Evolutionary conservation across 208 protist genomes (phyloP), one percentile per base, ranked within the genome.

Genomic region (Trypanosoma avium): DNA sequence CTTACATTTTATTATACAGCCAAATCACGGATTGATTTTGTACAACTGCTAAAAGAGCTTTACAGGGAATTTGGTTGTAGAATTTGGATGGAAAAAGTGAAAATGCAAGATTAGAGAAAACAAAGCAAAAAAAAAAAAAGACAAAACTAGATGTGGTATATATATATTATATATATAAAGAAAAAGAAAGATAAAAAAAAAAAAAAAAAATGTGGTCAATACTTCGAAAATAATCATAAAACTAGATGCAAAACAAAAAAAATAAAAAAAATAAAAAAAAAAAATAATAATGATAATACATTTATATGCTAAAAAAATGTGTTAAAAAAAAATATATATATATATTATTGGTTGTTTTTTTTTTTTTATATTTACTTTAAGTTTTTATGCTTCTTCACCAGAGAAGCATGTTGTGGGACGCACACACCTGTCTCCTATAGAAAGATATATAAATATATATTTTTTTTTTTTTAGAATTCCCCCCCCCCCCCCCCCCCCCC

Each of bases 11-110:
- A 94, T 76, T 97, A 97, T 75, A 80, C 80, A 13, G 77, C 91
- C 0, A 75, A 76, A 32, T 61, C 67, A 3, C 84, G 86, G 19
- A 81, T 93, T 43, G 86, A 96, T 52, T 96, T 94, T 68, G 81
- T 90, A 9, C 70, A 86, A 60, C 67, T 96, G 15, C 70, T 93
- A 26, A 89, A 94, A 60, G 86, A 93, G 47, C 68, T 92, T 15
- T 94, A 92, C 78, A 70, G 81, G 30, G 80, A 96, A 61, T 96
- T 92, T 57, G 83, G 87, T 2, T 96, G 90, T 79, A 77, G 90
- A 29, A 96, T 96, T 32, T 96, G 90, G 88, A 92, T 96, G 84
- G 85, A 94, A 49, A 95, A 95, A 65, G 77, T 97, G 12, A 67
- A 59, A 26, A 48, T 26, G 17, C 63, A 68, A 38, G 63, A 64